Conservation (phyloP, 169 alveolate genomes). For the Perkinsus olseni region DNA sequence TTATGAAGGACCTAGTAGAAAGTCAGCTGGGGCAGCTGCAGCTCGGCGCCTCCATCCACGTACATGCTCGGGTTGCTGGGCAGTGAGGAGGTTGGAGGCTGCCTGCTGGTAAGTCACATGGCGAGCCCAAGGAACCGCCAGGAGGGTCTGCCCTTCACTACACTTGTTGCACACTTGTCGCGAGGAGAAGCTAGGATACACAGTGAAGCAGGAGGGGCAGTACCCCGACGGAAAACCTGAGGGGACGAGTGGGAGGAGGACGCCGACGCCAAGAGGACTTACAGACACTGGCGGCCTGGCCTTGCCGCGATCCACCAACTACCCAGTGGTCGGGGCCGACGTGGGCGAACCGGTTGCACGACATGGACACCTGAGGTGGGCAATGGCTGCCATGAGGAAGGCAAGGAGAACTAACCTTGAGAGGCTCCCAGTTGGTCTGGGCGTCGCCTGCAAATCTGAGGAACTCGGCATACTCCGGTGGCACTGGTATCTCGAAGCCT, state of each 20-base stretch:
- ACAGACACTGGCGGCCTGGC: slow-evolving; percentile 2
- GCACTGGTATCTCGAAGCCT: background rate
- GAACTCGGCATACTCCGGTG: background rate
- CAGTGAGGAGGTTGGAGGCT: background rate
- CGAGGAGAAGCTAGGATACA: background rate
- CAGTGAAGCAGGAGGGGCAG: background rate
- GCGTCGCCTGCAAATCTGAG: background rate
- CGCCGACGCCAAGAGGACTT: background rate
- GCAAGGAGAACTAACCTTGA: background rate
- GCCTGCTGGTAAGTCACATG: background rate
- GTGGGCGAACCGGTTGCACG: background rate
- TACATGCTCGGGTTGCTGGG: background rate
- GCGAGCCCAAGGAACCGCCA: background rate
- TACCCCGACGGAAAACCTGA: background rate
- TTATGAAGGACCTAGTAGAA: background rate
- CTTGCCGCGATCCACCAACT: background rate
- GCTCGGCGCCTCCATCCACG: background rate
- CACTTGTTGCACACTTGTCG: background rate
- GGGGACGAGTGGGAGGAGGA: background rate
- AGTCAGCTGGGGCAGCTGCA: background rate
- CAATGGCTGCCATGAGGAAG: background rate
- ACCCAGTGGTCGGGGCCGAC: background rate
- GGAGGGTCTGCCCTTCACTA: background rate
- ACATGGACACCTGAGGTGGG: background rate
- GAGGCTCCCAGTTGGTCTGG: background rate